A percentile compares a stretch with the other conserved stretches of the same genome.
Conservation (phyloP, 2,329 filamentous ascomycete genomes). For the Penicillium sp. region DNA sequence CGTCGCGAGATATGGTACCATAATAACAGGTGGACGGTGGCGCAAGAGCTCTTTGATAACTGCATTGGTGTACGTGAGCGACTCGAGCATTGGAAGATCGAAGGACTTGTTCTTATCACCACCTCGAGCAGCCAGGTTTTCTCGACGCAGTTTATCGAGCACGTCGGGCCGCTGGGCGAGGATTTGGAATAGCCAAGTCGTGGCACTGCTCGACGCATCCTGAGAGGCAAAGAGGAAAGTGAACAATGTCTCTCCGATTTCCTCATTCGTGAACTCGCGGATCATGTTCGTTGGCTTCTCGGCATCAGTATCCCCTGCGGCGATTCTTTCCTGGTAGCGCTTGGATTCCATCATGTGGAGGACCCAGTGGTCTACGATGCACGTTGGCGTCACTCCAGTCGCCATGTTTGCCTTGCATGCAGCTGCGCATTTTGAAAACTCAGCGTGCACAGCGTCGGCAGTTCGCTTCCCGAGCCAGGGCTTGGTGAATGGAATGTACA, state of each 20-base stretch:
- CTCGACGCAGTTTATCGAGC: conserved; percentile 39
- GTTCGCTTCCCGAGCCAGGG: conserved; percentile 86
- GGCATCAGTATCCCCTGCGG: conserved; percentile 51
- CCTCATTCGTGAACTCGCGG: conserved; percentile 44
- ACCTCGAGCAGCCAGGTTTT: conserved; percentile 40
- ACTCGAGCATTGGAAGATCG: conserved; percentile 43
- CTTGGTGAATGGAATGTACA: conserved; percentile 81
- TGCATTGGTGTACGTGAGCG: conserved; percentile 45
- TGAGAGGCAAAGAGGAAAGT: conserved; percentile 49
- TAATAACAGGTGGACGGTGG: conserved; percentile 47
- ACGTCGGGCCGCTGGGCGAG: conserved; percentile 46
- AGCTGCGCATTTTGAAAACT: conserved; percentile 75
- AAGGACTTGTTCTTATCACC: conserved; percentile 39
- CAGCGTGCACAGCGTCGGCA: conserved; percentile 69
- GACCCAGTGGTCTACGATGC: conserved; percentile 85
- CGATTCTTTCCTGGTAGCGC: conserved; percentile 62
- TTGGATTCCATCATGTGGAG: conserved; percentile 71
- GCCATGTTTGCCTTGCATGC: conserved; percentile 79
- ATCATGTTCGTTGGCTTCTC: conserved; percentile 44
- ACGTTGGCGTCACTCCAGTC: conserved; percentile 65
- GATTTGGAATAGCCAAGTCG: conserved; percentile 48
- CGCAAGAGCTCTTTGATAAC: conserved; percentile 49
- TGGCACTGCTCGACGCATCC: conserved; percentile 47
- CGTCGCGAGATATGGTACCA: conserved; percentile 46
- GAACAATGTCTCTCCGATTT: conserved; percentile 46